Percentiles rank a stretch among this genome's conserved stretches.
Conservation (phyloP, 352 stramenopile genomes). For the Phytophthora sansomeana region DNA sequence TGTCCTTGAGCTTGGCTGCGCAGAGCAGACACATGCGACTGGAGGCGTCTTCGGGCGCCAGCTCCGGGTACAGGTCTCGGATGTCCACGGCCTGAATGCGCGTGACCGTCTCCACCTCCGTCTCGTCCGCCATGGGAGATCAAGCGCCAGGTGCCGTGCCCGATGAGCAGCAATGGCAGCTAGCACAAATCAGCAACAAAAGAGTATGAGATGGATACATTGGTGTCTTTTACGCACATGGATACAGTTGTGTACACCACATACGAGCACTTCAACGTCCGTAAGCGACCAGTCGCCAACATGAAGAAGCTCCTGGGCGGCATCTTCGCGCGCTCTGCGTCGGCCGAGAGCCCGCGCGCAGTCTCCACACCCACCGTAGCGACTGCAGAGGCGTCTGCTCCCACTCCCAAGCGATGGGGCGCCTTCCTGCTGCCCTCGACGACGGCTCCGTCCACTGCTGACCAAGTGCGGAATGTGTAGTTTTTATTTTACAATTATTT, state of each 20-base stretch:
- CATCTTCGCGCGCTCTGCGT: constrained; percentile 58
- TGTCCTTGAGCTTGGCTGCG: constrained; percentile 60
- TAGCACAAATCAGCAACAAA: constrained; percentile 34
- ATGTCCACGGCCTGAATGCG: constrained; percentile 60
- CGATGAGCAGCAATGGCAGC: neutral
- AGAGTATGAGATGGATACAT: constrained; percentile 33
- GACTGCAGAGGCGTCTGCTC: neutral
- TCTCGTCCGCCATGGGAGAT: constrained; percentile 51
- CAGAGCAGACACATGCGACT: constrained; percentile 61
- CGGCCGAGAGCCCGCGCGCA: constrained; percentile 12
- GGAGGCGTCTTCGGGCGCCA: constrained; percentile 45
- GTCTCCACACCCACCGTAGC: neutral
- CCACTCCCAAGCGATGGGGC: constrained; percentile 18
- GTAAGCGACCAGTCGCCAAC: neutral
- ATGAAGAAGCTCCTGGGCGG: constrained; percentile 82
- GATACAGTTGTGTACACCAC: neutral
- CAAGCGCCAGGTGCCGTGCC: neutral
- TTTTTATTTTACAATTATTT: constrained; percentile 11
- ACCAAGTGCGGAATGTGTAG: constrained; percentile 25
- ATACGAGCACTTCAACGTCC: constrained; percentile 21
- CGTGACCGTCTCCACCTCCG: constrained; percentile 62
- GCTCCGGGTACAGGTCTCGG: constrained; percentile 55
- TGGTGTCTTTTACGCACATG: neutral
- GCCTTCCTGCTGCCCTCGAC: constrained; percentile 24
- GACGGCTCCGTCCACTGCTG: neutral